Evolutionary conservation across 139 green algal genomes (phyloP), one percentile per base, ranked within the genome.

Genomic region (Desmodesmus armatus): DNA sequence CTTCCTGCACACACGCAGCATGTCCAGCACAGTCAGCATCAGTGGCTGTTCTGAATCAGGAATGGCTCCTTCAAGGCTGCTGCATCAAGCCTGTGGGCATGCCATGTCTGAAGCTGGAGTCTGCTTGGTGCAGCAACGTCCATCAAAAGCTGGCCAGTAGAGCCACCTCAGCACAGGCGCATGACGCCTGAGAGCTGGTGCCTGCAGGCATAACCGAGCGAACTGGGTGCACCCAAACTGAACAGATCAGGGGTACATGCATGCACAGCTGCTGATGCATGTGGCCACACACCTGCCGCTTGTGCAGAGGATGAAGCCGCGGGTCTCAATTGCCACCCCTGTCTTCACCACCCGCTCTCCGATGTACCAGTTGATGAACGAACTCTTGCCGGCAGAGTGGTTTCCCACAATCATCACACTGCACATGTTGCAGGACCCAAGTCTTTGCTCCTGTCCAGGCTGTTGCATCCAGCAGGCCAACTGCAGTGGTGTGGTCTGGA

Each of bases 331-430:
- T 35, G 85, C 87, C 25, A 91, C 91, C 21, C 91, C 90, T 23
- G 92, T 94, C 62, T 92, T 94, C 60, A 93, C 88, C 25, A 95
- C 89, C 3, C 44, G 58, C 66, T 95, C 91, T 3, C 88, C 89
- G 60, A 95, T 94, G 87, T 93, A 94, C 92, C 93, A 96, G 85
- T 96, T 96, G 75, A 96, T 93, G 83, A 96, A 95, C 0, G 65
- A 89, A 6, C 85, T 92, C 84, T 96, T 96, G 44, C 93, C 93
- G 13, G 93, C 91, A 80, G 70, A 82, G 82, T 96, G 93, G 78
- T 96, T 96, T 2, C 93, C 93, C 0, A 95, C 88, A 71, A 96
- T 94, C 93, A 96, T 93, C 1, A 93, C 87, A 53, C 60, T 89
- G n/a, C 85, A n/a, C 67, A 51, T 51, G 29, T 25, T 31, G 31